Evolutionary conservation across 345 rosid species (phyloP), one percentile per base, ranked within the genome.

Genomic region (Salix arbutifolia): DNA sequence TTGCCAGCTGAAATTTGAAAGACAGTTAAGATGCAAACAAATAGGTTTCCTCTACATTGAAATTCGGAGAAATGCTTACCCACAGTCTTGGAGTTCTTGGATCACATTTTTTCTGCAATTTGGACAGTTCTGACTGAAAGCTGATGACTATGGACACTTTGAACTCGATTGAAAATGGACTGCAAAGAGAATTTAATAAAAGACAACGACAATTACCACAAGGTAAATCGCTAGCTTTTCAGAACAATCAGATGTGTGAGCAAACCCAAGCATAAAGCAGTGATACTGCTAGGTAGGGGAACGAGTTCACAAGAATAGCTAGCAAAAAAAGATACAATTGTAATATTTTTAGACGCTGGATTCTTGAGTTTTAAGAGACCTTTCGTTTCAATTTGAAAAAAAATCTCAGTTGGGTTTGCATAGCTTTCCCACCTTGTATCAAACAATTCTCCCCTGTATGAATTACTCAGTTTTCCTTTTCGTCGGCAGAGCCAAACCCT

Each of bases 81-180:
- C 99, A 95, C 6, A 95, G 84, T 84, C 99, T 87, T 50, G 99
- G 99, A 79, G 90, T 86, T 73, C 86, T 89, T 50, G 99, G 97
- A 83, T 93, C 97, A 31, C 93, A 84, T 79, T 89, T 95, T 9
- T 85, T 70, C 62, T 91, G 89, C 84, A 84, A 84, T 83, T 87
- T 89, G 60, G 90, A 84, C 50, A 89, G 71, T 62, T 91, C 91
- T 4, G 97, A 91, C 78, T 82, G 85, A 72, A 95, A 95, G 81
- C 69, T 87, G 80, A 95, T 87, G 44, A 90, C 87, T 76, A 95
- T 74, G 61, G 89, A 83, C 44, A 87, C 90, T 87, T 91, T 95
- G 84, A 92, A 93, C 88, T 93, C 97, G 2, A 91, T 81, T 5
- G 99, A 91, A 86, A 95, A 95, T 35, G 97, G 94, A 30, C 97